These are phyloP conservation scores for Paraconiothyrium sp. DNA, from an alignment of 2,329 filamentous ascomycete genomes.

Conservation along the genomic window DNA sequence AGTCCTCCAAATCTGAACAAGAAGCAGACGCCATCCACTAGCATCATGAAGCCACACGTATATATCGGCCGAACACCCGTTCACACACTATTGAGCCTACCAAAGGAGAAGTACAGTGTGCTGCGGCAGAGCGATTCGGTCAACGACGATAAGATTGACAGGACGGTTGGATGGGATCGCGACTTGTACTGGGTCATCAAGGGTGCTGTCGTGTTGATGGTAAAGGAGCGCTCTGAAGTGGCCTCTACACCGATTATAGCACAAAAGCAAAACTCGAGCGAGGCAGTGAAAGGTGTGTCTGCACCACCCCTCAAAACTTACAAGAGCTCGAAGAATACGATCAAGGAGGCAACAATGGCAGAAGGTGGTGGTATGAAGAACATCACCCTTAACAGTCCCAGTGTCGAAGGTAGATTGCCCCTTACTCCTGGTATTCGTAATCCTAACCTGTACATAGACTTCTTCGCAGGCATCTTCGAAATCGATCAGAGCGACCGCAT, in stretches of 20 bases:
- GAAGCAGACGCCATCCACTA: background rate
- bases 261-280: background rate
- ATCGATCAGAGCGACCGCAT: background rate
- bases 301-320: background rate
- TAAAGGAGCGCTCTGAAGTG: background rate
- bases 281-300: background rate
- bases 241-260: background rate
- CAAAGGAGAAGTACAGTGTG: background rate
- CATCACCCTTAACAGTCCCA: background rate
- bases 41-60: background rate
- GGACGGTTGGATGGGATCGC: background rate
- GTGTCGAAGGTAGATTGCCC: slow-evolving; percentile 1
- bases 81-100: background rate
- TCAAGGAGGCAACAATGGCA: background rate
- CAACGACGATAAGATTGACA: background rate
- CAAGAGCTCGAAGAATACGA: background rate
- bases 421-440: background rate
- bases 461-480: background rate
- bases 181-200: background rate
- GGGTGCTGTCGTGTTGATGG: background rate
- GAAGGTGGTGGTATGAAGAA: background rate
- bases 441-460: background rate
- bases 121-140: background rate
- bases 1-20: background rate
- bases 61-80: background rate